Conservation (phyloP, 2,329 filamentous ascomycete genomes). For the Fusarium globosum region DNA sequence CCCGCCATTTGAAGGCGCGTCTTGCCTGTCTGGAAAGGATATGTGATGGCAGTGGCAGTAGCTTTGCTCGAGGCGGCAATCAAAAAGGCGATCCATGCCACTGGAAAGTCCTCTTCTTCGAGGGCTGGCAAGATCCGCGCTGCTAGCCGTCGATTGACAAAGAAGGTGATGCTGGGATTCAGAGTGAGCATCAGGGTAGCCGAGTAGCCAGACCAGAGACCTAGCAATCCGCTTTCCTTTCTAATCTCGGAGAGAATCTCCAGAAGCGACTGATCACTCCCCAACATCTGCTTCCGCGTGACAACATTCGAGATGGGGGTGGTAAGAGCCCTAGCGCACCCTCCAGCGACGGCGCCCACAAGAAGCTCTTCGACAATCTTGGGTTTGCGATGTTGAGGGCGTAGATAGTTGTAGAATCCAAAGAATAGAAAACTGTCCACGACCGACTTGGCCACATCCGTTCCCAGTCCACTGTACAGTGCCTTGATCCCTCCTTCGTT, state of each 20-base stretch:
- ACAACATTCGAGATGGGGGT: slow-evolving; percentile 86
- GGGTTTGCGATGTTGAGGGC: slow-evolving; percentile 58
- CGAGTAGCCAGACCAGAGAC: slow-evolving; percentile 91
- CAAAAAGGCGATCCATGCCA: slow-evolving; percentile 57
- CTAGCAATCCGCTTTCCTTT: slow-evolving; percentile 75
- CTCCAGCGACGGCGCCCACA: slow-evolving; percentile 79
- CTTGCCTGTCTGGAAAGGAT: slow-evolving; percentile 89
- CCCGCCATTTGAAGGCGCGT: slow-evolving; percentile 75
- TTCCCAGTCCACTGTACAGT: slow-evolving; percentile 74
- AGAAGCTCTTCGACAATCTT: slow-evolving; percentile 77
- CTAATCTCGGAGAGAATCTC: slow-evolving; percentile 74
- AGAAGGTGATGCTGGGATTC: slow-evolving; percentile 88
- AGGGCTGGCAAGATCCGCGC: slow-evolving; percentile 64
- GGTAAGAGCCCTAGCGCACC: slow-evolving; percentile 78
- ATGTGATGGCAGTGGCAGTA: slow-evolving; percentile 79
- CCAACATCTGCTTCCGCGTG: slow-evolving; percentile 80
- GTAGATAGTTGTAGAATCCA: slow-evolving; percentile 75
- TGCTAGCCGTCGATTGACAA: slow-evolving; percentile 79
- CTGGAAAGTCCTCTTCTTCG: slow-evolving; percentile 54
- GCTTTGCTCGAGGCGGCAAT: slow-evolving; percentile 82
- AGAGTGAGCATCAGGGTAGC: slow-evolving; percentile 82
- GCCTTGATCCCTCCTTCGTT: slow-evolving; percentile 76
- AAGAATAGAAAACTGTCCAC: slow-evolving; percentile 89
- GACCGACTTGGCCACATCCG: slow-evolving; percentile 74
- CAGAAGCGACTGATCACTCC: slow-evolving; percentile 52